Evolutionary conservation across 2,329 filamentous ascomycete genomes (phyloP).

Genomic region (Ophiostoma triangulosporum): DNA sequence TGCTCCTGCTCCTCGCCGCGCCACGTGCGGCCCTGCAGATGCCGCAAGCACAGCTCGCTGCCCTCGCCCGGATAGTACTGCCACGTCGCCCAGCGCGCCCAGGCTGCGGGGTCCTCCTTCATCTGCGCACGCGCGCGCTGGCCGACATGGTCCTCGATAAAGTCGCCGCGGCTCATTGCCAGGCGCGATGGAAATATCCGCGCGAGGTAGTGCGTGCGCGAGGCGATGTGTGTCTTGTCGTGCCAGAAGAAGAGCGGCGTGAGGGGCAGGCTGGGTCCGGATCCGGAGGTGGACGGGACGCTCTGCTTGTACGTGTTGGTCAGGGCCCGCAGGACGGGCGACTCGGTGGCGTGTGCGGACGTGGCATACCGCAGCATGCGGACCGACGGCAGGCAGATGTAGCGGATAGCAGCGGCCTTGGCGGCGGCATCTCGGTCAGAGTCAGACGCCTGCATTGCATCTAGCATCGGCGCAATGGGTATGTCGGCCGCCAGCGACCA

Average conservation of each 20-base stretch:
- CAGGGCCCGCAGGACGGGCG: conserved; percentile 27
- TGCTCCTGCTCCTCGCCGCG: conserved; percentile 24
- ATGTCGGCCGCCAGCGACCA: conserved; percentile 35
- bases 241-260: conserved; percentile 47
- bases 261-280: conserved; percentile 27
- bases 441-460: conserved; percentile 29
- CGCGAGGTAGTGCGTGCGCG: conserved; percentile 33
- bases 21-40: conserved; percentile 39
- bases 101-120: conserved; percentile 36
- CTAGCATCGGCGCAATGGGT: conserved; percentile 29
- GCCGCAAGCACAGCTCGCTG: conserved; percentile 31
- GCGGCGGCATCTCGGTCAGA: not conserved
- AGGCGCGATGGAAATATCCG: conserved; percentile 36
- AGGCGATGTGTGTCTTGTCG: conserved; percentile 41
- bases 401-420: conserved; percentile 28
- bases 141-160: conserved; percentile 43
- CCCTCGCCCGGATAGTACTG: conserved; percentile 37
- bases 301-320: conserved; percentile 27
- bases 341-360: conserved; percentile 31
- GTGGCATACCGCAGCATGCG: conserved; percentile 38
- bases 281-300: conserved; percentile 8
- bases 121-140: conserved; percentile 41
- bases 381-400: conserved; percentile 38
- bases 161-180: conserved; percentile 36
- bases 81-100: conserved; percentile 41